These are phyloP conservation scores for Globisporangium irregulare DNA, from an alignment of 352 stramenopile genomes.

Conservation along the genomic window DNA sequence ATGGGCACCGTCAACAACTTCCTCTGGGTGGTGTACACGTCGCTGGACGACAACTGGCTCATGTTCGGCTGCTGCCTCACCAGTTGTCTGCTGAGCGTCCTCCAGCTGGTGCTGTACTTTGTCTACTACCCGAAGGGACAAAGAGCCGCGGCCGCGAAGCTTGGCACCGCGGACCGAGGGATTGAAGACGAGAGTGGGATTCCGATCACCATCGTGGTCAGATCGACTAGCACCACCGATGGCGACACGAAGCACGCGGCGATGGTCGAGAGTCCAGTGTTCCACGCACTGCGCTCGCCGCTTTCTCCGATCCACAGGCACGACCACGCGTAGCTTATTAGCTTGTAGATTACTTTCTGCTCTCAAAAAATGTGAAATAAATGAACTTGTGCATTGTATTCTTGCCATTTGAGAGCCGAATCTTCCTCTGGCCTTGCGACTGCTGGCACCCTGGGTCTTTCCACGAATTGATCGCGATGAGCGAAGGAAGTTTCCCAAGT, in stretches of 20 bases:
- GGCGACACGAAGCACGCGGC: neutral
- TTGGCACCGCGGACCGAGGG: neutral
- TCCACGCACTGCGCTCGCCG: slow-evolving; percentile 9
- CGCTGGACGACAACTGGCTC: slow-evolving; percentile 18
- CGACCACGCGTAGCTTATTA: slow-evolving; percentile 1
- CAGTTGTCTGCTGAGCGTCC: slow-evolving; percentile 13
- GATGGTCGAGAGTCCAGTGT: slow-evolving; percentile 8
- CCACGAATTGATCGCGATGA: neutral
- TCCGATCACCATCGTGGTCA: slow-evolving; percentile 6
- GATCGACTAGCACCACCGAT: neutral
- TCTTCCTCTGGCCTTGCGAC: neutral
- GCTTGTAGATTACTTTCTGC: neutral
- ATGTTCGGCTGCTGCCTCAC: slow-evolving; percentile 18
- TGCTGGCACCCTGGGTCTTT: neutral
- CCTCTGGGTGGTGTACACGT: slow-evolving; percentile 28
- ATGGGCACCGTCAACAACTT: slow-evolving; percentile 42
- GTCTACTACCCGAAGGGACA: slow-evolving; percentile 12
- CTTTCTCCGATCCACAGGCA: slow-evolving; percentile 10
- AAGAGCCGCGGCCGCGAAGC: neutral
- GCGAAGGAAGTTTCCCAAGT: neutral
- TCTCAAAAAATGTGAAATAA: neutral
- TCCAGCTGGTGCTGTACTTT: slow-evolving; percentile 14
- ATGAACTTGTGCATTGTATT: neutral
- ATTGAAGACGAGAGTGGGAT: slow-evolving; percentile 4
- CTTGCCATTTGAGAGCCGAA: neutral